Evolutionary conservation across 257 asterid species (phyloP), one percentile per base, ranked within the genome.

Genomic region (Voacanga thouarsii): DNA sequence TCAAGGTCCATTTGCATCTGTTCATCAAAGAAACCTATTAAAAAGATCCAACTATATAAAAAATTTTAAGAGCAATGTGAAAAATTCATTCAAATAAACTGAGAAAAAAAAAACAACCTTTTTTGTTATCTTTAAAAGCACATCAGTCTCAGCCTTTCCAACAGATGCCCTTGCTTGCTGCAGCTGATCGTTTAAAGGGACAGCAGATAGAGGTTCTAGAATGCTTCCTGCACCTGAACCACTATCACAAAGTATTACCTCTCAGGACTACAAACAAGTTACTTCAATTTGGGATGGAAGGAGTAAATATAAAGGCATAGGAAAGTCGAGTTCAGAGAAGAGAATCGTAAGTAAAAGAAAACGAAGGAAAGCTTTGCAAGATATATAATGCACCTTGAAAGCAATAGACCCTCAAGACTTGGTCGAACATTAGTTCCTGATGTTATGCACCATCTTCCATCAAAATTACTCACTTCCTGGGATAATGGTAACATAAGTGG

Each of bases 371-470:
- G 76, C 19, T 49, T 49, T 59, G 77, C 75, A 64, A 84, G 79
- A 82, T 78, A 68, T 75, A 83, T 65, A 84, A 77, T 65, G 84
- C 87, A 96, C 99, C 99, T 93, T 78, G 96, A 85, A 85, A 96
- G 75, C 82, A 96, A 78, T 79, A 93, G 89, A 75, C 98, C 97
- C 86, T 90, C 97, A 82, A 96, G 78, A 80, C 82, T 82, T 73
- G 89, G 81, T 65, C 71, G 89, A 66, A 41, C 71, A 53, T 80
- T 83, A 83, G 83, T 83, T 56, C 86, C 89, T 14, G 97, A 89
- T 77, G 80, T 83, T 86, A 96, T 88, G 89, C 99, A 93, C 97
- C 95, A 96, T 86, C 99, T 89, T 75, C 98, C 99, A 87, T 85
- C 94, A 77, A 89, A 53, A 79, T 88, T 88, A 68, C 88, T 86